These are phyloP conservation scores for Phytophthora ohioensis DNA, from an alignment of 352 stramenopile species.

Conservation along the genomic window DNA sequence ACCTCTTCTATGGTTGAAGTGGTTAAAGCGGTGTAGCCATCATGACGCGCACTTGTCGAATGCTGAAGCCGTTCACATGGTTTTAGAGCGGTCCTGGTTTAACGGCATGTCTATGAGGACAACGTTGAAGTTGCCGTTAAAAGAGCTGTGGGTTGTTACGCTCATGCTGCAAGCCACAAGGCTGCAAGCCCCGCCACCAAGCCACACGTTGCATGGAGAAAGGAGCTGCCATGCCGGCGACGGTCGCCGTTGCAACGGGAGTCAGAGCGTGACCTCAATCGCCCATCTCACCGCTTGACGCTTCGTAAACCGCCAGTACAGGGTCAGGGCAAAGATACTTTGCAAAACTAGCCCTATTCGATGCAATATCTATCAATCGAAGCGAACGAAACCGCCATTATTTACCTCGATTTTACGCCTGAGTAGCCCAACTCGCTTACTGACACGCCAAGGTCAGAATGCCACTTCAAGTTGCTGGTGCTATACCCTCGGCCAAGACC, in stretches of 20 bases:
- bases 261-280: constrained; percentile 8
- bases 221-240: background rate
- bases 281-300: background rate
- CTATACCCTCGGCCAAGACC: background rate
- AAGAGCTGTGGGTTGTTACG: background rate
- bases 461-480: constrained; percentile 7
- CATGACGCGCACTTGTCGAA: constrained; percentile 24
- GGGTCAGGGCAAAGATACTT: constrained; percentile 4
- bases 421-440: background rate
- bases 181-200: background rate
- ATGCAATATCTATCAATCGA: background rate
- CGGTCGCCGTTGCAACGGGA: constrained; percentile 1
- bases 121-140: constrained; percentile 28
- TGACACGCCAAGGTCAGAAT: constrained; percentile 11
- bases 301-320: constrained; percentile 25
- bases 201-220: too few species aligned
- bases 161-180: background rate
- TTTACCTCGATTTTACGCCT: constrained; percentile 1
- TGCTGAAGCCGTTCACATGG: constrained; percentile 2
- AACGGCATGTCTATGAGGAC: constrained; percentile 3
- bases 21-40: constrained; percentile 18
- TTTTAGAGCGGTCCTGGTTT: constrained; percentile 15
- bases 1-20: background rate
- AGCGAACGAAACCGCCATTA: background rate
- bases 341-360: background rate